Conservation (phyloP, 768 basidiomycete genomes). For the Fomitopsis serialis region DNA sequence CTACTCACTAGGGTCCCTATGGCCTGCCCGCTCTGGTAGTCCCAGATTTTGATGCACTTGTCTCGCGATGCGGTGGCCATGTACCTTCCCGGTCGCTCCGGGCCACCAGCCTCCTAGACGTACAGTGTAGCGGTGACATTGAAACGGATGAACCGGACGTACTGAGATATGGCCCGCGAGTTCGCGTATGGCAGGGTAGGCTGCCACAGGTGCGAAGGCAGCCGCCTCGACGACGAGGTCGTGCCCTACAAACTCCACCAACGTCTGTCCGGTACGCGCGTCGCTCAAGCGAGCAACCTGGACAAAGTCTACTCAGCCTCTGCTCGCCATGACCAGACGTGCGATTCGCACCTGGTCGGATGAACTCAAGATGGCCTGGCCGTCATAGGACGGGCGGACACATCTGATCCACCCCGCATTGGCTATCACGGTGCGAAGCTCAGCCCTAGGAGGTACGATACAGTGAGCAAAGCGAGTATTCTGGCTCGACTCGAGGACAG, state of each 20-base stretch:
- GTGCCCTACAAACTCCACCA: constrained; percentile 48
- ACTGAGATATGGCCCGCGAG: too few species aligned
- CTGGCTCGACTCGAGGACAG: too few species aligned
- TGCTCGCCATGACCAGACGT: too few species aligned
- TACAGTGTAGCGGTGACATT: too few species aligned
- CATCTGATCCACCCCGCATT: too few species aligned
- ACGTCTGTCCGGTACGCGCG: constrained; percentile 39
- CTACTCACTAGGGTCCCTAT: constrained; percentile 41
- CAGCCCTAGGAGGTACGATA: constrained; percentile 44
- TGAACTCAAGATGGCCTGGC: too few species aligned
- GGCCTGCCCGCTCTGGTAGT: constrained; percentile 75
- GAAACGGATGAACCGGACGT: too few species aligned
- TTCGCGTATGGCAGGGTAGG: constrained; percentile 40
- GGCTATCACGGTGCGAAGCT: constrained; percentile 38
- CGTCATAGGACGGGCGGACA: too few species aligned
- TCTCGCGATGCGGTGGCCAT: constrained; percentile 72
- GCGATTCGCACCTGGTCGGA: too few species aligned
- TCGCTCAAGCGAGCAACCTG: constrained; percentile 52
- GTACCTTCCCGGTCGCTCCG: constrained; percentile 39
- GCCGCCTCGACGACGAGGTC: constrained; percentile 50
- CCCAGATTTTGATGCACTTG: constrained; percentile 91
- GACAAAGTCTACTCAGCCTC: too few species aligned
- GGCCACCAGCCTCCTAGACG: constrained; percentile 42
- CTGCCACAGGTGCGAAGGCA: constrained; percentile 47
- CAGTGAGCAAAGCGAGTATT: too few species aligned